Conservation (phyloP, 768 basidiomycete genomes). For the Leucocoprinus leucothites region DNA sequence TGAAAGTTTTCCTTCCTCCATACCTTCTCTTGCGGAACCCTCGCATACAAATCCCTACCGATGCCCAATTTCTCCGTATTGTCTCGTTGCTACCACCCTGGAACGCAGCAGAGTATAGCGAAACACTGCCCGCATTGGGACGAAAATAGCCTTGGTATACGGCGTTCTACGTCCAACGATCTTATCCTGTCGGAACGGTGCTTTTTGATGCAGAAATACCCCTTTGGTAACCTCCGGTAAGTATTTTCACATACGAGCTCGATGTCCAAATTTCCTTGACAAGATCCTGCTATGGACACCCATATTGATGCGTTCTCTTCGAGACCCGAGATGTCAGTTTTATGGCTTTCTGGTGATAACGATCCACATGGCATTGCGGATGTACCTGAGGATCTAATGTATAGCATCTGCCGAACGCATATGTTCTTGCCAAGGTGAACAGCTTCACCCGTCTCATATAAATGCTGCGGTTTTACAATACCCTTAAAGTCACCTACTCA, state of each 20-base stretch:
- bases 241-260: neutral
- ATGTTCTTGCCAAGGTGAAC: neutral
- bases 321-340: neutral
- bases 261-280: too few species aligned
- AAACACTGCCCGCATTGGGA: too few species aligned
- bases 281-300: too few species aligned
- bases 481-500: neutral
- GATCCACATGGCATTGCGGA: neutral
- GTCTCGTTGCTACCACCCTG: too few species aligned
- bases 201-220: neutral
- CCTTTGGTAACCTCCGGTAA: neutral
- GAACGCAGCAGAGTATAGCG: too few species aligned
- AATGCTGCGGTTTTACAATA: neutral
- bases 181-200: too few species aligned
- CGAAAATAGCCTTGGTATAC: too few species aligned
- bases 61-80: too few species aligned
- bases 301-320: neutral
- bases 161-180: too few species aligned
- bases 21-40: neutral
- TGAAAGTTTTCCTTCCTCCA: neutral
- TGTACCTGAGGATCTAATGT: neutral
- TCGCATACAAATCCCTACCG: too few species aligned
- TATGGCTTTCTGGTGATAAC: neutral
- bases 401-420: neutral
- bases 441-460: neutral